A percentile compares a stretch with the other conserved stretches of the same genome.
These are phyloP conservation scores for Silene vulgaris DNA, from an alignment of 179 eudicot genomes.

Conservation along the genomic window DNA sequence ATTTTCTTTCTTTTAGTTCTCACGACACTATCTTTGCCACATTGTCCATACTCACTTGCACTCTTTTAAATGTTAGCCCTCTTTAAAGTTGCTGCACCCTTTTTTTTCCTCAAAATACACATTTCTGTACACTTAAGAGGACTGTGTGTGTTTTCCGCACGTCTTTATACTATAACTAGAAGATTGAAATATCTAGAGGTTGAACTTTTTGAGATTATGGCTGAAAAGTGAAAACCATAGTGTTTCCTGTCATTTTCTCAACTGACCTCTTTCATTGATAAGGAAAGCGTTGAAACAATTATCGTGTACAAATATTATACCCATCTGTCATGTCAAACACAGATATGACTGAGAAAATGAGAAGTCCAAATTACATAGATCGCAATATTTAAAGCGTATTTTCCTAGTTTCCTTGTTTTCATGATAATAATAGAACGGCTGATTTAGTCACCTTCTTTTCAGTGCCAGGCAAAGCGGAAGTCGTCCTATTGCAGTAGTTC, in stretches of 20 bases:
- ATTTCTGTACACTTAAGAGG: no score
- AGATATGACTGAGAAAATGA: background rate
- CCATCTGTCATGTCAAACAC: background rate
- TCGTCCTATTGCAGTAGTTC: slow-evolving; percentile 39
- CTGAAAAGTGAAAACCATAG: no score
- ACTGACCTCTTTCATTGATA: no score
- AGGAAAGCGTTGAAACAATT: background rate
- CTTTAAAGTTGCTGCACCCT: background rate
- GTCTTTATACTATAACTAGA: no score
- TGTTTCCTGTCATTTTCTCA: no score
- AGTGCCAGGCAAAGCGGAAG: slow-evolving; percentile 53
- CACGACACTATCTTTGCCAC: background rate
- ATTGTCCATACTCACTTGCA: background rate
- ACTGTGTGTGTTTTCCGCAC: no score
- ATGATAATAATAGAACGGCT: background rate
- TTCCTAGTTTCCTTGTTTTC: background rate
- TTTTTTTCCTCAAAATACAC: no score
- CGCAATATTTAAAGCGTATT: background rate
- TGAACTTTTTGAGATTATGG: no score
- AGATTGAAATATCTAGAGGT: no score
- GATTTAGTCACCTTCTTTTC: background rate
- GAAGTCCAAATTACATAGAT: background rate
- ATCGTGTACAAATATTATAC: background rate
- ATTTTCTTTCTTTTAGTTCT: background rate
- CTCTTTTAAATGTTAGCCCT: background rate